Evolutionary conservation across 768 basidiomycete genomes (phyloP).

Genomic region (Phanerochaete sordida): DNA sequence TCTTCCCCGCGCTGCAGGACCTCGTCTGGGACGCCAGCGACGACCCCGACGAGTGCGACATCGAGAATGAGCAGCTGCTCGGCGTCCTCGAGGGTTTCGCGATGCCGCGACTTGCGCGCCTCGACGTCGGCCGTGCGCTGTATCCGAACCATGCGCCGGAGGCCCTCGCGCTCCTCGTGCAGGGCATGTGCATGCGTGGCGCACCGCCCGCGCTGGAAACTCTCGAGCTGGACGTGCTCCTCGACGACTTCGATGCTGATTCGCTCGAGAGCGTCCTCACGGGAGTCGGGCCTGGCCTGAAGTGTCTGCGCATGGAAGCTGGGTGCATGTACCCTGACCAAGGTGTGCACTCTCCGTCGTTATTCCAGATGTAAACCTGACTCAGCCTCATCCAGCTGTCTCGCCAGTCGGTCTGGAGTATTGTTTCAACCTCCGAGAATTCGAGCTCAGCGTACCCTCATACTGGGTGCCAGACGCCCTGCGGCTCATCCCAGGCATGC

Average conservation of each 20-base stretch:
- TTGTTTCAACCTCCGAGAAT: background rate
- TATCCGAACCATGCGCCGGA: background rate
- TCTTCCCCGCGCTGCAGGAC: background rate
- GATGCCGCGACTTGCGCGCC: background rate
- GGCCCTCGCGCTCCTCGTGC: background rate
- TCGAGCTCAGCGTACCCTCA: background rate
- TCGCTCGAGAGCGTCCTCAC: background rate
- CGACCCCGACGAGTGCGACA: background rate
- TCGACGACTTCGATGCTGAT: background rate
- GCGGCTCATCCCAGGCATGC: background rate
- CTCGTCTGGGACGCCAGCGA: background rate
- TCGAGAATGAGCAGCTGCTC: background rate
- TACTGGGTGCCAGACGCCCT: background rate
- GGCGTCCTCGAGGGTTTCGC: background rate
- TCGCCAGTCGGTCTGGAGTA: too few relatives aligned
- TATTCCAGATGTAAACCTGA: too few relatives aligned
- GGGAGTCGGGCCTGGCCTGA: background rate
- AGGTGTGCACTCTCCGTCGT: background rate
- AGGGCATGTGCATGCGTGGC: background rate
- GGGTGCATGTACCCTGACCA: background rate
- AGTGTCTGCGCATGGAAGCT: background rate
- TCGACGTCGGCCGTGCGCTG: background rate
- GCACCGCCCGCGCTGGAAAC: background rate
- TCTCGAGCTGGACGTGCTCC: background rate
- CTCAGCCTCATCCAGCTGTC: too few relatives aligned